Base-by-base conservation (phyloP, 495 filamentous ascomycete genomes). In the Parachaetomium inaequale region DNA sequence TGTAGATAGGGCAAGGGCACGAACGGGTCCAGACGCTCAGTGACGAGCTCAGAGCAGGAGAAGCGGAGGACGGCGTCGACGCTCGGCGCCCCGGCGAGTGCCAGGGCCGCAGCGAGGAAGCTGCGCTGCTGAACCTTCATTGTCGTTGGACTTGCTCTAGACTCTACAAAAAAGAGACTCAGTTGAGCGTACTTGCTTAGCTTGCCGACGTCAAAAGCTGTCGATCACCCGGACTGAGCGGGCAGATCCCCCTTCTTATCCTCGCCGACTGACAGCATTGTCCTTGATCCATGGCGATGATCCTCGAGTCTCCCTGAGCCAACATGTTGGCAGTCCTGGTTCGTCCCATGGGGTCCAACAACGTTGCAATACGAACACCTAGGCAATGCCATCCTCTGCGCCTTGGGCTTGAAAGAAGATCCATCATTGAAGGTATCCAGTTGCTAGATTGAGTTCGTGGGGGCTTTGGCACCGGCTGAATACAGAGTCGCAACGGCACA, bases 31-130 rank as follows among this genome's bases (percentile, higher is more conserved):
- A 71, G 58, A 34, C 66, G 69, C 40, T 71, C 63, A 36, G 59
- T 60, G n/a, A 67, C 62, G 31, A 71, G 64, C 55, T 66, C 49
- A 1, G 69, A 69, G 66, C 69, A 89, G 6, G 87, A 87, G 74
- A 90, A 88, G 0, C 87, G 88, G 31, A 89, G 75, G 64, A 85
- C 29, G 31, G 64, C 67, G 17, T 59, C 42, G 42, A 38, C 58
- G 21, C 58, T 47, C 4, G 55, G 61, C 12, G 61, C 46, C 45
- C 51, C 47, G 28, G 62, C 40, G 17, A 66, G 58, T 15, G 62
- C 61, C 60, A 66, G 38, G 14, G 45, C 42, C 21, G 58, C 64
- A 10, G 64, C 64, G 17, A 63, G 49, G 23, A 66, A 4, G 42
- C 36, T 36, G 7, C 50, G 17, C 21, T 46, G 45, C 19, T 55